Evolutionary conservation across 805 yeast genomes (phyloP), one percentile per base, ranked within the genome.

Genomic region (Kuraishia hungarica): DNA sequence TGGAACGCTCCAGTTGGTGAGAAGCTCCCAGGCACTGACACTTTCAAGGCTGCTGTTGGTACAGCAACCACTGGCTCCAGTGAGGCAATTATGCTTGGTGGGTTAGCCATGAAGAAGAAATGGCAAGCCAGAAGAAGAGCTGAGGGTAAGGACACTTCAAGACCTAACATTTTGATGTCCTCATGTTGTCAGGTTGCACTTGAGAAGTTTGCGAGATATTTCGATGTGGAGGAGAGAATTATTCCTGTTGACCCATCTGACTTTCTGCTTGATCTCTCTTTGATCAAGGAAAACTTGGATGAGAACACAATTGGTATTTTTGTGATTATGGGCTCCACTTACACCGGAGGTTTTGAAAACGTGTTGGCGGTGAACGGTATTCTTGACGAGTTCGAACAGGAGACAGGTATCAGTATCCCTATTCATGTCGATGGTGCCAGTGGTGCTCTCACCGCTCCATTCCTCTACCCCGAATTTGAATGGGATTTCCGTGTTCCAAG

Each of bases 361-460:
- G 91, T 91, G 48, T 76, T 72, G 58, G 73, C 74, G 47, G 83
- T 89, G 50, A 68, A 81, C 52, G 67, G 77, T n/a, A 72, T 86
- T n/a, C 74, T 91, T 58, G 92, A 86, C 65, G 81, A 84, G 55
- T 78, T 81, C 61, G 85, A 92, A 67, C 70, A 72, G 57, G 84
- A 85, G 61, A 83, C 79, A 2, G 96, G 96, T 6, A 56, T 72
- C 56, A 79, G 78, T 62, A 76, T 91, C 56, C 90, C 94, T 51
- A 89, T 91, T 64, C 97, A 91, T 67, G 94, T 92, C 26, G 97
- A 91, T 68, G 97, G 94, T 61, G 97, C 97, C 1, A 82, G 90
- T 21, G 97, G 97, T 56, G 97, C 87, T 1, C 82, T 91, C 66
- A 79, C 91, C 49, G 96, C 96, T 1, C 96, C 97, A 20, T 87